Conservation (phyloP, 2,329 filamentous ascomycete genomes). For the Fusarium scirpi region DNA sequence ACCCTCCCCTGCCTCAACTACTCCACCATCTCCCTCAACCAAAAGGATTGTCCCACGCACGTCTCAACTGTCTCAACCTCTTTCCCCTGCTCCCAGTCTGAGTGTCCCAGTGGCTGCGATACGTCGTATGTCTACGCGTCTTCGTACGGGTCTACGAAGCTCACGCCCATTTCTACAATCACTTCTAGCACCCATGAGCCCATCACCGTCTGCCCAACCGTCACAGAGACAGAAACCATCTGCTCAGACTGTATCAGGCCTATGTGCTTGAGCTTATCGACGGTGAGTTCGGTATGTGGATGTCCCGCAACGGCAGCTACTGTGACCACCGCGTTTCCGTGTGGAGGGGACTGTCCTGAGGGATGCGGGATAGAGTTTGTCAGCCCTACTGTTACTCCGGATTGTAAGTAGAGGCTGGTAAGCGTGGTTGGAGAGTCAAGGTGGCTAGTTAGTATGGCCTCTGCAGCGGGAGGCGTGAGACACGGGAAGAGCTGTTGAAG, state of each 20-base stretch:
- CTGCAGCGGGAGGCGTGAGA: not conserved
- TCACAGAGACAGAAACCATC: slow-evolving; percentile 48
- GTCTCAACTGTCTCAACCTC: slow-evolving; percentile 46
- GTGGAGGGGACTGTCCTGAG: slow-evolving; percentile 38
- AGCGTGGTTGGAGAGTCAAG: not conserved
- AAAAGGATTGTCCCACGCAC: slow-evolving; percentile 46
- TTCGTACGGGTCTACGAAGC: slow-evolving; percentile 10
- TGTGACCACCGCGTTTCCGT: slow-evolving; percentile 46
- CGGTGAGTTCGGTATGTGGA: slow-evolving; percentile 50
- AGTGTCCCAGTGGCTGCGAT: slow-evolving; percentile 43
- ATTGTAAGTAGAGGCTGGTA: slow-evolving; percentile 21
- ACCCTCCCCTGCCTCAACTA: slow-evolving; percentile 48
- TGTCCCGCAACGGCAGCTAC: slow-evolving; percentile 50
- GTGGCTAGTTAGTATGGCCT: not conserved
- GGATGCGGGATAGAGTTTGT: slow-evolving; percentile 50
- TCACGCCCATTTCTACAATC: slow-evolving; percentile 3
- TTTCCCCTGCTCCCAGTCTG: slow-evolving; percentile 40
- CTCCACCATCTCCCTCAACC: slow-evolving; percentile 49
- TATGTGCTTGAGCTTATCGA: slow-evolving; percentile 48
- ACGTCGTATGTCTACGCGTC: slow-evolving; percentile 44
- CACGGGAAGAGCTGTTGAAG: not conserved
- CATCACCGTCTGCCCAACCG: slow-evolving; percentile 50
- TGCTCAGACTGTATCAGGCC: slow-evolving; percentile 52
- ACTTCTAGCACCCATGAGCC: not conserved
- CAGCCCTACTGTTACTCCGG: slow-evolving; percentile 38